Conservation (phyloP, 2,329 filamentous ascomycete genomes). For the Arthrobotrys sphaeroides region DNA sequence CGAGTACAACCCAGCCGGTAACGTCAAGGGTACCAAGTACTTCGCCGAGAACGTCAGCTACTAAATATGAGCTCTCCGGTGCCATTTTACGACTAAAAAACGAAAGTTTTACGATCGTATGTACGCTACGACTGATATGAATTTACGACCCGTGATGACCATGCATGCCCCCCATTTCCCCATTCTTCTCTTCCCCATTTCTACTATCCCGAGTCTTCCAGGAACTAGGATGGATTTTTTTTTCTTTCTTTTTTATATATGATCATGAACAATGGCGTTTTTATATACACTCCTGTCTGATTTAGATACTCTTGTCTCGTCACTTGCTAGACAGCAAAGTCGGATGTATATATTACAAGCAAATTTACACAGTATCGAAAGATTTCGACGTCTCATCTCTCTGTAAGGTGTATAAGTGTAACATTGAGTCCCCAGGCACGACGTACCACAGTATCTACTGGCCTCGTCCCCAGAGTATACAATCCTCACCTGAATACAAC, state of each 20-base stretch:
- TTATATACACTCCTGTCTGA: neutral
- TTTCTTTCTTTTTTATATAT: neutral
- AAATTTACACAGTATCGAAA: too few relatives aligned
- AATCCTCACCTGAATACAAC: too few relatives aligned
- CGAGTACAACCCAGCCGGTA: conserved; percentile 43
- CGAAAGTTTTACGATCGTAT: neutral
- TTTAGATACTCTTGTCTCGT: neutral
- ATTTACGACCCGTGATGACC: neutral
- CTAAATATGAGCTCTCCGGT: neutral
- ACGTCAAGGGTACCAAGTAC: neutral
- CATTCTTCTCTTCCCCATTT: neutral
- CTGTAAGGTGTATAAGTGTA: too few relatives aligned
- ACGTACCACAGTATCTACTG: too few relatives aligned
- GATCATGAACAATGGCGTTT: neutral
- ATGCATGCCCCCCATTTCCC: neutral
- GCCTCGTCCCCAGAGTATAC: too few relatives aligned
- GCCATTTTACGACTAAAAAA: neutral
- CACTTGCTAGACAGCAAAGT: neutral
- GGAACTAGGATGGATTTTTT: neutral
- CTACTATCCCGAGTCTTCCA: neutral
- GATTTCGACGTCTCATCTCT: too few relatives aligned
- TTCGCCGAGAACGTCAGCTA: conserved; percentile 33
- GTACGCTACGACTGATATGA: conserved; percentile 3
- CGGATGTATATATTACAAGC: neutral
- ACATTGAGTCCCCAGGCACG: too few relatives aligned